Evolutionary conservation across 352 stramenopile species (phyloP).

Genomic region (Pythium dissotocum): DNA sequence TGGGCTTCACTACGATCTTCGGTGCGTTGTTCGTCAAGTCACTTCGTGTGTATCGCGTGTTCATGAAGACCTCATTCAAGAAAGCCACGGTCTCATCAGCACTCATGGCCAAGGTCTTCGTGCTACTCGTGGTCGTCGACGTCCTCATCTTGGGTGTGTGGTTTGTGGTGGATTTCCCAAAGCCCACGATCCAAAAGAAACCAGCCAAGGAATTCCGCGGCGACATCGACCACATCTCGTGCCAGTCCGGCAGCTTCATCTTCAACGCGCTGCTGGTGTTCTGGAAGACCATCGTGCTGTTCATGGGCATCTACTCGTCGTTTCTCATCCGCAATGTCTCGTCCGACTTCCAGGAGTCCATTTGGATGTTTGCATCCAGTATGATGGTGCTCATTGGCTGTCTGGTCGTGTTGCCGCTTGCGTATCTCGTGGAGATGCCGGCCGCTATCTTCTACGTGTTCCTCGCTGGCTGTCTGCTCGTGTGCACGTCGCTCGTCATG

Average conservation of each 20-base stretch:
- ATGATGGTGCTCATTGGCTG: constrained; percentile 27
- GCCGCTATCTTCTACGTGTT: constrained; percentile 29
- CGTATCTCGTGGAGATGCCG: constrained; percentile 32
- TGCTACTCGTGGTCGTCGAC: constrained; percentile 21
- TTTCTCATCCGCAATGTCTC: constrained; percentile 31
- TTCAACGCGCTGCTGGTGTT: constrained; percentile 34
- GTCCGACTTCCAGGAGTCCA: constrained; percentile 43
- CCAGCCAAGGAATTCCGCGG: constrained; percentile 12
- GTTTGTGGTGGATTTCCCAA: constrained; percentile 25
- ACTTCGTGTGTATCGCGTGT: constrained; percentile 35
- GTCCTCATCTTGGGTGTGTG: constrained; percentile 23
- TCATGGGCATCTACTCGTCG: constrained; percentile 24
- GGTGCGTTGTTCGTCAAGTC: constrained; percentile 30
- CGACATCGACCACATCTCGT: constrained; percentile 18
- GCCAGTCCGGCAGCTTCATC: constrained; percentile 28
- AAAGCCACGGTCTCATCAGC: constrained; percentile 16
- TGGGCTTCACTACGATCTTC: constrained; percentile 31
- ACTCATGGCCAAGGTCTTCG: constrained; percentile 23
- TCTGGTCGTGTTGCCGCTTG: constrained; percentile 30
- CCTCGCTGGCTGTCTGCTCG: constrained; percentile 16
- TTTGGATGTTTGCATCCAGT: constrained; percentile 36
- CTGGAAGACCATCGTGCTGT: constrained; percentile 34
- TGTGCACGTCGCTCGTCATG: constrained; percentile 21
- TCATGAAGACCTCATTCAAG: constrained; percentile 27
- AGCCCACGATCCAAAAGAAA: background rate